These are phyloP conservation scores for Pouteria campechiana DNA, from an alignment of 179 eudicot species.

Conservation along the genomic window DNA sequence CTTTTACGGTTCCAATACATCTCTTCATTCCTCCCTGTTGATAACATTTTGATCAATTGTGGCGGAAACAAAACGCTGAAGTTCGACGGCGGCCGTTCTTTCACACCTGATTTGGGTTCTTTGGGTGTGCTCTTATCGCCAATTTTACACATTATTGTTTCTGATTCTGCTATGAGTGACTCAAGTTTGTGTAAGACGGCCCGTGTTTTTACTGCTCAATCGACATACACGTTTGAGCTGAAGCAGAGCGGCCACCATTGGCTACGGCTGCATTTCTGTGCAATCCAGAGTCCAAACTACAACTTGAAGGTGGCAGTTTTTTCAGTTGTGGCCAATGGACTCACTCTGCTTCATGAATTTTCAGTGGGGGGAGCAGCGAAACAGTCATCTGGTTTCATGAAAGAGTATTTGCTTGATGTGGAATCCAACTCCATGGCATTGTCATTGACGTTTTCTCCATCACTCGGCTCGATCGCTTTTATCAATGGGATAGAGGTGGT, in stretches of 20 bases:
- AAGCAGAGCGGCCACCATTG: constrained; percentile 10
- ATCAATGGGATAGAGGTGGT: constrained; percentile 10
- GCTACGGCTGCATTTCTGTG: constrained; percentile 11
- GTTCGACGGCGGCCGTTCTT: constrained; percentile 7
- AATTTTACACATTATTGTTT: background rate
- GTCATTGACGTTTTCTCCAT: constrained; percentile 8
- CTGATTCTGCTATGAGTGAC: background rate
- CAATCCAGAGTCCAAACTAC: constrained; percentile 1
- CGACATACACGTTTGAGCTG: constrained; percentile 1
- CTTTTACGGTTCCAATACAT: no score
- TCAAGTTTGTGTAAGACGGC: constrained; percentile 7
- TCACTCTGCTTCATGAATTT: constrained; percentile 14
- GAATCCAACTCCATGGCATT: constrained; percentile 3
- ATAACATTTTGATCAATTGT: constrained; percentile 9
- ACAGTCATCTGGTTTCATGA: background rate
- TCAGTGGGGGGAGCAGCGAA: background rate
- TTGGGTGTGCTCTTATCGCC: constrained; percentile 1
- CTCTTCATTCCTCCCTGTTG: constrained; percentile 4
- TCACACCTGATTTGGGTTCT: constrained; percentile 7
- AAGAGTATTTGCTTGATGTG: constrained; percentile 11
- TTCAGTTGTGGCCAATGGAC: constrained; percentile 13
- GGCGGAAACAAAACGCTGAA: constrained; percentile 4
- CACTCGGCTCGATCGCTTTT: constrained; percentile 8
- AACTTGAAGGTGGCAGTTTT: constrained; percentile 6
- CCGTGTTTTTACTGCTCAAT: constrained; percentile 5